These are phyloP conservation scores for Pythium periplocum DNA, from an alignment of 352 stramenopile genomes.

Conservation along the genomic window DNA sequence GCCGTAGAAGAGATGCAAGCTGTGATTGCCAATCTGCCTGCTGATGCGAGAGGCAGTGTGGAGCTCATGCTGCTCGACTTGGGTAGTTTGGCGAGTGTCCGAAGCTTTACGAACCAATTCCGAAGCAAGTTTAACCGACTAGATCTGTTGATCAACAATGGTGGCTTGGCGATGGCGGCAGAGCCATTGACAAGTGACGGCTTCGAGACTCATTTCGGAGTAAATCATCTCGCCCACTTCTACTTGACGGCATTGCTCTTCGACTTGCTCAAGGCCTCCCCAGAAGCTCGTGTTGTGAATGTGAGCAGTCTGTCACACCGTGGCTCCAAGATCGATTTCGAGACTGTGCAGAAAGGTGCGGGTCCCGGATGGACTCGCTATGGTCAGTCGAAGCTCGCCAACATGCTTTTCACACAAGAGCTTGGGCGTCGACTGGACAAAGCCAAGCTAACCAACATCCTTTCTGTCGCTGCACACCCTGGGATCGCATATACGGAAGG, in stretches of 20 bases:
- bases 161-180: conserved; percentile 24
- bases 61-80: conserved; percentile 21
- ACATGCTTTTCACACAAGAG: conserved; percentile 23
- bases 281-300: conserved; percentile 29
- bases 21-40: conserved; percentile 2
- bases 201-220: conserved; percentile 43
- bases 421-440: conserved; percentile 16
- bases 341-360: conserved; percentile 6
- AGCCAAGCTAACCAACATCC: conserved; percentile 16
- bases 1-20: neutral
- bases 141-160: conserved; percentile 52
- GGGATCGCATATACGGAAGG: conserved; percentile 14
- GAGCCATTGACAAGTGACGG: conserved; percentile 27
- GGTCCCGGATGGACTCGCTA: conserved; percentile 11
- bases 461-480: conserved; percentile 20
- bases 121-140: conserved; percentile 28
- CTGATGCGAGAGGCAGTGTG: neutral
- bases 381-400: conserved; percentile 24
- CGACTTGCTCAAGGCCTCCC: conserved; percentile 21
- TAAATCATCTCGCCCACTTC: conserved; percentile 54
- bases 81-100: conserved; percentile 25
- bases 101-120: conserved; percentile 24
- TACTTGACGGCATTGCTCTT: conserved; percentile 47
- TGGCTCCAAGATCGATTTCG: conserved; percentile 8
- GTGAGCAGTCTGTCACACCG: conserved; percentile 30